Base-by-base conservation (phyloP, 805 yeast genomes). In the Maudiozyma saulgeensis region DNA sequence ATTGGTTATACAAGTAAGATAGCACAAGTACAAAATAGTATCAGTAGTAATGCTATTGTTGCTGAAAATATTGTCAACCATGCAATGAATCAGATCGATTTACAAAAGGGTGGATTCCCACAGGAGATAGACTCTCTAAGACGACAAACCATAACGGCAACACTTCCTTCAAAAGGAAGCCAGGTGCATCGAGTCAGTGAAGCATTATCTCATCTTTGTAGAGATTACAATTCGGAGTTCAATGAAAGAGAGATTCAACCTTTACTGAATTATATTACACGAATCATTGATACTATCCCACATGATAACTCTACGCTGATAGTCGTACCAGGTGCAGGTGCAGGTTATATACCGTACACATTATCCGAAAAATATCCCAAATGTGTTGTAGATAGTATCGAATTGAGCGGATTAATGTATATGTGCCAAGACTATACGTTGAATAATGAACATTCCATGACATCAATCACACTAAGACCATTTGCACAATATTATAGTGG, bases 261-360 rank as follows among this genome's bases (percentile, higher is more conserved):
- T 0, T 63, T 87, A 43, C 54, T 79, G 31, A 60, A 69, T 1
- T 88, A 80, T 53, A 71, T 87, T 15, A 56, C 61, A 1, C 44
- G 54, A 0, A 79, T 79, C 42, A 61, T 84, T 19, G 58, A 64
- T 3, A 45, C 55, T 4, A 68, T 53, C 71, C 39, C 6, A 44
- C 53, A 7, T 64, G 68, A 6, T 18, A 16, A 16, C 4, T 23
- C 15, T 8, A 77, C 86, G 0, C 66, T 78, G 12, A 73, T 87
- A 0, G 67, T 90, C 4, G 77, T 87, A 1, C 97, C 98, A 0
- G 98, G 98, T 0, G 79, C 93, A 1, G 98, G 98, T 0, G 70
- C 85, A 25, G 96, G 96, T 0, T 70, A 88, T 54, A 68, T 88
- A 0, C 82, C 96, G 1, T 81, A 81, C 60, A 87, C 81, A 51